A percentile compares a stretch with the other conserved stretches of the same genome.
phyloP scores from a whole-genome alignment of 2,329 filamentous ascomycete species.

The Diaporthe ilicicola region DNA sequence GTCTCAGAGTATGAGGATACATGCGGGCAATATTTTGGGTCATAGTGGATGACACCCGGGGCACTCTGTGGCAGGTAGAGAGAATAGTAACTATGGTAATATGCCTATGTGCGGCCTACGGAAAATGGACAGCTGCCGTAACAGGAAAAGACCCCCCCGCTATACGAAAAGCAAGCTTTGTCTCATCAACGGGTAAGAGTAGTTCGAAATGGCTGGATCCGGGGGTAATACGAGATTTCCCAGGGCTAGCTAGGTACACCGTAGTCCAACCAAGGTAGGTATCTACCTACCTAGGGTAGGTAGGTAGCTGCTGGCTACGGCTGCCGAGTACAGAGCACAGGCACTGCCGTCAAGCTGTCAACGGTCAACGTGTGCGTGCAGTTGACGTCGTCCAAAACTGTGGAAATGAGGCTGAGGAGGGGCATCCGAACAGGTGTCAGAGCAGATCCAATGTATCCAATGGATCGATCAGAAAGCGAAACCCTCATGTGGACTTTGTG shows the following conservation, averaged over 20 bases:
- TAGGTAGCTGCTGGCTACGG: not conserved
- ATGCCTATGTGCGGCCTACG: not conserved
- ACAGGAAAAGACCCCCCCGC: not conserved
- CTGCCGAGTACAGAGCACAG: not conserved
- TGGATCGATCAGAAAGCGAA: not conserved
- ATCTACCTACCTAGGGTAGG: no score
- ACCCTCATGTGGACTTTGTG: constrained; percentile 1
- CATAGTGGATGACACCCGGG: not conserved
- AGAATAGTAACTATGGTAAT: not conserved
- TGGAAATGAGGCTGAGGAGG: not conserved
- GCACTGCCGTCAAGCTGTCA: not conserved
- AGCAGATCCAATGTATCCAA: not conserved
- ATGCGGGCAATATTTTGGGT: not conserved
- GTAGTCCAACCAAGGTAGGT: no score
- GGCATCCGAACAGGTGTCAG: constrained; percentile 1
- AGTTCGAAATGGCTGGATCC: constrained; percentile 1
- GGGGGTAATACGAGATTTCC: constrained; percentile 14
- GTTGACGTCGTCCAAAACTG: not conserved
- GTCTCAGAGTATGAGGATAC: not conserved
- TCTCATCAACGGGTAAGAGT: constrained; percentile 1
- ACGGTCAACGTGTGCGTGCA: not conserved
- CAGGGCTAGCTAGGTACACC: not conserved
- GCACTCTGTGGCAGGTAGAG: not conserved
- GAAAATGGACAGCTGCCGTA: not conserved
- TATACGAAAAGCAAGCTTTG: constrained; percentile 13